Base-by-base conservation (phyloP, 2,329 filamentous ascomycete genomes). In the Tolypocladium pustulatum region DNA sequence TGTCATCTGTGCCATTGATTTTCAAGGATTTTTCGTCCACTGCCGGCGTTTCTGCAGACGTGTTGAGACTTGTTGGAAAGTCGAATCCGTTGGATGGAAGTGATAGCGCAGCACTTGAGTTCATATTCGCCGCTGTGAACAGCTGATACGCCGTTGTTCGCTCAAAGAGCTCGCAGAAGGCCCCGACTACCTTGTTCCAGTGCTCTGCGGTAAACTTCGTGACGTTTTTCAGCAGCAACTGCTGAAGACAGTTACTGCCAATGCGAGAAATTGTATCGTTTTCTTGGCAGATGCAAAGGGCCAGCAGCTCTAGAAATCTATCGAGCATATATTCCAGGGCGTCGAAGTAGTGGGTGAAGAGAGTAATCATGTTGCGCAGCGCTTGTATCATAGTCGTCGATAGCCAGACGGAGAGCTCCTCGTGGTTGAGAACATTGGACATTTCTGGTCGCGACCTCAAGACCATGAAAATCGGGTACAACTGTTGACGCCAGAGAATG, bases 321-420 rank as follows among this genome's bases (percentile, higher is more conserved):
- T 97, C 91, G 22, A 99, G 82, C 94, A 99, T 99, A 70, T 96
- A 96, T 74, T 97, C 91, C 12, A 99, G 78, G 0, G 91, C 87
- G 60, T 95, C 90, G 64, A 99, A 99, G 74, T 97, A 99, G 73
- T 99, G 95, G 0, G 95, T 99, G 73, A 99, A 99, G 30, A 99
- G 83, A 0, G 91, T 93, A 66, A 99, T 97, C 90, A 99, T 96
- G 74, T 97, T 97, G 60, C 94, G 87, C 58, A 99, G 78, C 2
- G 94, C 94, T 72, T 99, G 94, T 46, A 99, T 99, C 90, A 99
- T 97, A 10, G 94, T 99, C 0, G 94, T 99, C 0, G 94, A 97
- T 30, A 99, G 81, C 94, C 94, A 99, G 2, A 99, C 94, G 0
- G 94, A 97, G 25, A 97, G 81, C 69, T 99, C 94, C 73, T 99